phyloP scores from a whole-genome alignment of 495 filamentous ascomycete species.

The Aspergillus steynii region DNA sequence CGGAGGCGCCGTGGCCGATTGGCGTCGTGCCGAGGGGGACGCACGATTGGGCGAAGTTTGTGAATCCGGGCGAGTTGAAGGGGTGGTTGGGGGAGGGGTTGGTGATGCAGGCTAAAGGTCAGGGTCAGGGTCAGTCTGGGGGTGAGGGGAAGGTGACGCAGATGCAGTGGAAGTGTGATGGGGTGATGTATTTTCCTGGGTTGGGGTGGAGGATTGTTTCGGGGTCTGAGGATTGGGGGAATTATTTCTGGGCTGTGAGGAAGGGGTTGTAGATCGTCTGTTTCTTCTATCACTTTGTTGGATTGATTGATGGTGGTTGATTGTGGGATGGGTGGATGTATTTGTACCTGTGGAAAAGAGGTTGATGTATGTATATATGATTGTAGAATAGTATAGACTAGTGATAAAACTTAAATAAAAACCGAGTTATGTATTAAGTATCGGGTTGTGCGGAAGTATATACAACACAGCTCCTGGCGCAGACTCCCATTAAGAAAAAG shows the following conservation, averaged over 20 bases:
- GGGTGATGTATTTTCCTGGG: slow-evolving; percentile 87
- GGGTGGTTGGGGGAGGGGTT: slow-evolving; percentile 53
- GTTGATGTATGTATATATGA: neutral
- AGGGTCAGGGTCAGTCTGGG: slow-evolving; percentile 40
- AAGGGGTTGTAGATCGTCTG: slow-evolving; percentile 43
- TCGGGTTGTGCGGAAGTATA: no score
- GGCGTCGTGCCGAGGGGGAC: slow-evolving; percentile 88
- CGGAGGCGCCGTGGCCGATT: slow-evolving; percentile 76
- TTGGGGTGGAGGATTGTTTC: slow-evolving; percentile 85
- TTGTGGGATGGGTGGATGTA: no score
- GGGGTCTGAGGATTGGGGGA: slow-evolving; percentile 84
- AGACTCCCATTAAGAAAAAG: neutral
- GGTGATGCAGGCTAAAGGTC: slow-evolving; percentile 26
- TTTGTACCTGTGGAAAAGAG: no score
- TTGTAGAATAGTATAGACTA: no score
- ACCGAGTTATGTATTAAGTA: no score
- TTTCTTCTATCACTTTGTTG: neutral
- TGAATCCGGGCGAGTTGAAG: slow-evolving; percentile 80
- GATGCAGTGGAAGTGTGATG: slow-evolving; percentile 61
- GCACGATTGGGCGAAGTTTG: slow-evolving; percentile 94
- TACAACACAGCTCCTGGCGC: no score
- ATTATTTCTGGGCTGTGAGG: slow-evolving; percentile 93
- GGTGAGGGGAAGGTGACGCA: slow-evolving; percentile 54
- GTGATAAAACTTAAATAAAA: no score
- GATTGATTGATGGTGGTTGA: no score